These are phyloP conservation scores for Lecanosticta acicola DNA, from an alignment of 2,329 filamentous ascomycete genomes.

Conservation along the genomic window DNA sequence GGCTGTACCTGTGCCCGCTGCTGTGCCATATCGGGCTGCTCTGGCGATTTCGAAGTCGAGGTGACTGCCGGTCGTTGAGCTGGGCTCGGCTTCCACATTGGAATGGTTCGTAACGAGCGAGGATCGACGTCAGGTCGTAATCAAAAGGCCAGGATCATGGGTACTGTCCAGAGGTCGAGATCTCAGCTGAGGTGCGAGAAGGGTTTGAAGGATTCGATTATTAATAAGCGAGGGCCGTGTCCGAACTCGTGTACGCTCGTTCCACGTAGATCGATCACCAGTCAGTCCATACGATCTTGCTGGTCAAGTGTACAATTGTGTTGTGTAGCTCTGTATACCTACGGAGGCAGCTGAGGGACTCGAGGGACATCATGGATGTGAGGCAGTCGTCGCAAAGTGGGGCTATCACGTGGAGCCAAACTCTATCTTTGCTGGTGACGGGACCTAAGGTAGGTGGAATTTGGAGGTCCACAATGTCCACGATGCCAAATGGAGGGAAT, in stretches of 20 bases:
- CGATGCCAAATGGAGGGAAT: neutral
- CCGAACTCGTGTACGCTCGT: neutral
- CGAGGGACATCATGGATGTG: neutral
- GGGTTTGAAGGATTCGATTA: neutral
- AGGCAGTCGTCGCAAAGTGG: neutral
- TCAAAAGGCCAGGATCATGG: neutral
- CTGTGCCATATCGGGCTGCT: constrained; percentile 19
- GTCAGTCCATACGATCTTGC: too few relatives aligned
- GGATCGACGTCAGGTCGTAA: neutral
- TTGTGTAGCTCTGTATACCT: too few relatives aligned
- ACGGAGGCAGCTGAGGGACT: neutral
- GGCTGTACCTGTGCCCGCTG: constrained; percentile 66
- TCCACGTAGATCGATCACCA: neutral
- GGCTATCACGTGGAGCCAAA: neutral
- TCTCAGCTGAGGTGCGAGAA: neutral
- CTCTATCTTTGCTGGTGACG: neutral
- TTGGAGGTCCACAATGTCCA: neutral
- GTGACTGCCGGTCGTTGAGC: neutral
- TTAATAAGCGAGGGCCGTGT: neutral
- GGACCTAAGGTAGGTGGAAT: neutral
- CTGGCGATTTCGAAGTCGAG: neutral
- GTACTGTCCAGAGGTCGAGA: neutral
- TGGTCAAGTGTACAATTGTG: too few relatives aligned
- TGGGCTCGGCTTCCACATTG: neutral
- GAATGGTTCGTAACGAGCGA: neutral